These are phyloP conservation scores for Diaporthe ilicicola DNA, from an alignment of 2,329 filamentous ascomycete species.

Conservation along the genomic window DNA sequence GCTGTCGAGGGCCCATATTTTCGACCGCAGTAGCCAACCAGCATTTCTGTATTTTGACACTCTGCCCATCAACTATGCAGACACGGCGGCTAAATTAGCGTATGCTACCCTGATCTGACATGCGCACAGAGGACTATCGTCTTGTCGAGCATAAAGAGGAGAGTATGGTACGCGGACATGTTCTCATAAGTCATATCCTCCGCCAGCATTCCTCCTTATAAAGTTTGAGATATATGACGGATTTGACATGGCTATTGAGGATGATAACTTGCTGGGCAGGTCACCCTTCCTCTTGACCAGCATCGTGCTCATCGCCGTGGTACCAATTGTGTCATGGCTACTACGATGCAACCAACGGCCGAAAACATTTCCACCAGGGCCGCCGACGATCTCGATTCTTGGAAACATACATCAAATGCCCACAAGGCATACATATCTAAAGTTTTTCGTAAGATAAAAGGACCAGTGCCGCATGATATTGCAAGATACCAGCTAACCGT, in stretches of 20 bases:
- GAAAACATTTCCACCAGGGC: slow-evolving; percentile 14
- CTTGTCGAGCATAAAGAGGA: not conserved
- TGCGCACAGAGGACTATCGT: not conserved
- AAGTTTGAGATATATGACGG: not conserved
- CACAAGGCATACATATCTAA: not conserved
- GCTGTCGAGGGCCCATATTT: slow-evolving; percentile 1
- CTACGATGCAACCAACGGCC: not conserved
- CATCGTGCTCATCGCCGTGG: not conserved
- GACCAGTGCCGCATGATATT: too few relatives aligned
- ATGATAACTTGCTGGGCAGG: not conserved
- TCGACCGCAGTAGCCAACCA: not conserved
- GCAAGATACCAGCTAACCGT: not conserved
- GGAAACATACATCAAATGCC: slow-evolving; percentile 24
- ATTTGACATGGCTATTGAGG: not conserved
- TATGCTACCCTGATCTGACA: slow-evolving; percentile 15
- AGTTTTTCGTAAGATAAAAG: not conserved
- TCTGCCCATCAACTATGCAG: not conserved
- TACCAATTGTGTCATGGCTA: slow-evolving; percentile 6
- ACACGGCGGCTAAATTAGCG: slow-evolving; percentile 7
- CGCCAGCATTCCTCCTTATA: not conserved
- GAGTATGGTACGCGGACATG: not conserved
- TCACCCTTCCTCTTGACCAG: not conserved
- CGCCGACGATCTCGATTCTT: not conserved
- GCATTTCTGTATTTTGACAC: not conserved
- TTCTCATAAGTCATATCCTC: not conserved